Conservation (phyloP, 2,329 filamentous ascomycete species). For the Coniosporium uncinatum region DNA sequence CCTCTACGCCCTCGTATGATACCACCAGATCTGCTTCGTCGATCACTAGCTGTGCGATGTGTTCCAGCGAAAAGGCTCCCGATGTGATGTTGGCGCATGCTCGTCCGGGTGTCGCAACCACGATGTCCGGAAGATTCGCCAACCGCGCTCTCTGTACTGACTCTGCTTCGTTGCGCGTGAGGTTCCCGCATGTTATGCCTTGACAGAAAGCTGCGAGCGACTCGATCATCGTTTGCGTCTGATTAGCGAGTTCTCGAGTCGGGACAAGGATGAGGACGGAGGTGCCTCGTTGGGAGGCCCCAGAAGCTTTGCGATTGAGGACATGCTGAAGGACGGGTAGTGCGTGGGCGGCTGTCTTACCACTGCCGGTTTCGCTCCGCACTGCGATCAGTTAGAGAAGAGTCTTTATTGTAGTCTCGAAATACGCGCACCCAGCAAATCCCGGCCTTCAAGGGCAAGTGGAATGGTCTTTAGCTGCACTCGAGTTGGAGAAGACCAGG, state of each 20-base stretch:
- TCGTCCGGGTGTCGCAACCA: conserved; percentile 87
- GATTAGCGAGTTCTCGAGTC: conserved; percentile 89
- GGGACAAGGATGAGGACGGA: conserved; percentile 88
- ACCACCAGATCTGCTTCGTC: conserved; percentile 94
- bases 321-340: conserved; percentile 85
- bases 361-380: conserved; percentile 90
- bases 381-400: conserved; percentile 38
- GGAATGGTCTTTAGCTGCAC: conserved; percentile 89
- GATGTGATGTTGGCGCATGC: conserved; percentile 74
- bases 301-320: conserved; percentile 68
- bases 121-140: conserved; percentile 79
- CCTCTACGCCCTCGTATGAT: conserved; percentile 89
- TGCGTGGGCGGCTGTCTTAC: conserved; percentile 95
- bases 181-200: conserved; percentile 75
- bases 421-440: conserved; percentile 58
- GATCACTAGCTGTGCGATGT: conserved; percentile 74
- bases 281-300: conserved; percentile 37
- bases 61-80: conserved; percentile 63
- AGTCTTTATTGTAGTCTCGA: conserved; percentile 7
- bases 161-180: conserved; percentile 87
- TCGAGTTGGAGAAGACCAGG: conserved; percentile 81
- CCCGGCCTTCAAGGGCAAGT: conserved; percentile 77
- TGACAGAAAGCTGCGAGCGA: conserved; percentile 81
- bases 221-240: conserved; percentile 76
- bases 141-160: conserved; percentile 84